Base-by-base conservation (phyloP, 257 asterid species). In the Misopates orontium region DNA sequence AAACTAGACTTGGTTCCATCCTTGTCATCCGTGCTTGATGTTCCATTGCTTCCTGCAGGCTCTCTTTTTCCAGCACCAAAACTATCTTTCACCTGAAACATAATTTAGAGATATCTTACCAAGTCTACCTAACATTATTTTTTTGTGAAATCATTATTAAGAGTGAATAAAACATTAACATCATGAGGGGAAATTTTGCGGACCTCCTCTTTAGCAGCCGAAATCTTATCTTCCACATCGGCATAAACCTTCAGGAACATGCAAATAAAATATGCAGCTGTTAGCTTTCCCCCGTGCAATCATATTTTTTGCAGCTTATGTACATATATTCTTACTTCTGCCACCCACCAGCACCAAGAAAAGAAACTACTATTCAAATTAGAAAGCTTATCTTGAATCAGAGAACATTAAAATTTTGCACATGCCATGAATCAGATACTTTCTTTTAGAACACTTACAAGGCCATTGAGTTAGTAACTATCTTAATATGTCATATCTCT, bases 191-290 rank as follows among this genome's bases (percentile, higher is more conserved):
- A 60, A 75, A 67, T 19, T 62, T 72, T 44, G 71, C 83, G 61
- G 57, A 93, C 99, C 99, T 93, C 97, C 39, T 78, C 86, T 77
- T 87, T 93, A 52, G 99, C 93, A 62, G 96, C 77, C 16, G 88
- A 80, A 58, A 93, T 80, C 71, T 80, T 90, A 77, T 75, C 97
- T 82, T 82, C 99, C 70, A 90, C 85, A 45, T 80, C 82, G 51
- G 95, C 82, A 80, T 71, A 84, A 67, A 87, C 97, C 99, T 93
- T 21, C 73, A 76, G 66, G 59, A 57, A 60, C 44, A 68, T 52
- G 70, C 60, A 59, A 56, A 72, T 20, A 60, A 22, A 64, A 56
- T n/a, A 13, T 25, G 57, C 69, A 32, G 22, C 49, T 41, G 47
- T 66, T 20, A 25, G 58, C 49, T 53, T 75, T 28, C 36, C 6